Evolutionary conservation across 306 rosid species (phyloP), one percentile per base, ranked within the genome.

Genomic region (Prunus davidiana): DNA sequence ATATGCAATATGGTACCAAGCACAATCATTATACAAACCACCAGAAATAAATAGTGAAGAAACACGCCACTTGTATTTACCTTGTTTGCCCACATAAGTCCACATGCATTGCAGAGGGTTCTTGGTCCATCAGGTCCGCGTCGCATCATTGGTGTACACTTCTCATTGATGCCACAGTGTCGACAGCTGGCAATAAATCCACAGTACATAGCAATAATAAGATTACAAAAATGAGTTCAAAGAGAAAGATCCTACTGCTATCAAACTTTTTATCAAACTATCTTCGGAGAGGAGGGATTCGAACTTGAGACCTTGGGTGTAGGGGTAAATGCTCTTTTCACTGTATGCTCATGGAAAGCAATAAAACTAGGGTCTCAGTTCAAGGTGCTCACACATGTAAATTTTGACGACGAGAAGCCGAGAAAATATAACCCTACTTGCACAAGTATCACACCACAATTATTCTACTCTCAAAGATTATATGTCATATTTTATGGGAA

Each of bases 21-120:
- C 63, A 64, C 32, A 58, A 12, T 11, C 15, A 24, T 24, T 65
- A 25, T 28, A 72, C 43, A 54, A 49, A 67, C 5, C 30, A 47
- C 15, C 10, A 4, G 9, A 38, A 38, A 27, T 0, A 79, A 19
- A 32, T n/a, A n/a, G 58, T 0, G 18, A 64, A 58, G 57, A 56
- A 64, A 43, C 30, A 81, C 56, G 62, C 67, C 3, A 67, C 72
- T 55, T 49, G 55, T 15, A 67, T 81, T 76, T 75, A 91, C 96
- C 96, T 89, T 91, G 78, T 89, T 91, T 82, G 96, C 96, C 96
- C 96, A 91, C 90, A 87, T 89, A 19, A 91, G 93, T 70, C 96
- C 96, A 67, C 96, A 91, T 78, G 96, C 96, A 62, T 88, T 88
- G 89, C 96, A 90, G 68, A 90, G 93, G 69, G 93, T 88, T 79